A percentile compares a stretch with the other conserved stretches of the same genome.
phyloP scores from a whole-genome alignment of 805 yeast genomes.

The Tetrapisispora phaffii region DNA sequence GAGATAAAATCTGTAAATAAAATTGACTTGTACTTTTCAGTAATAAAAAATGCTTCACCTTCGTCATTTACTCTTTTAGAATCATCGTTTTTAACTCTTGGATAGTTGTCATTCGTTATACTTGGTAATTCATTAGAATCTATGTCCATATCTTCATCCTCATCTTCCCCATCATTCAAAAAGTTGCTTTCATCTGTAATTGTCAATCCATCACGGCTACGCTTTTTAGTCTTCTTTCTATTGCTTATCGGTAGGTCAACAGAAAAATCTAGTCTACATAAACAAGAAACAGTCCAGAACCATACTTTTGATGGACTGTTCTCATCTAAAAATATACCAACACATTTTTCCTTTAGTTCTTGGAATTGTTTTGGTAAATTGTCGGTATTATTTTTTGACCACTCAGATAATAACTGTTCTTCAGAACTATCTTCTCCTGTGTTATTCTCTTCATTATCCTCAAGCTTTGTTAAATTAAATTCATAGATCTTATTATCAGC shows the following conservation, averaged over 20 bases:
- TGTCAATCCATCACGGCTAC: slow-evolving; percentile 36
- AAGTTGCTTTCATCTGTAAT: slow-evolving; percentile 33
- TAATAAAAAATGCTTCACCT: slow-evolving; percentile 55
- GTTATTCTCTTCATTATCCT: slow-evolving; percentile 4
- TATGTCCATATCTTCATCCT: slow-evolving; percentile 24
- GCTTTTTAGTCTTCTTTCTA: slow-evolving; percentile 29
- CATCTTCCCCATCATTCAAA: slow-evolving; percentile 28
- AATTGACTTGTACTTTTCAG: slow-evolving; percentile 66
- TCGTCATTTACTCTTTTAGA: slow-evolving; percentile 21
- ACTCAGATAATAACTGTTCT: slow-evolving; percentile 39
- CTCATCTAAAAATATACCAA: slow-evolving; percentile 53
- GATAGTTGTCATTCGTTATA: slow-evolving; percentile 4
- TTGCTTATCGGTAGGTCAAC: slow-evolving; percentile 42
- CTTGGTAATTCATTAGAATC: slow-evolving; percentile 12
- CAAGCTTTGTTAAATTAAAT: slow-evolving; percentile 32
- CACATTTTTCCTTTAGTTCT: slow-evolving; percentile 52
- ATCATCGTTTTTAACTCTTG: slow-evolving; percentile 13
- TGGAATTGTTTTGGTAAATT: slow-evolving; percentile 58
- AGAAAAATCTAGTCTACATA: slow-evolving; percentile 60
- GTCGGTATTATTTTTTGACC: slow-evolving; percentile 76
- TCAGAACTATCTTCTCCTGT: slow-evolving; percentile 4
- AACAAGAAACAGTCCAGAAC: slow-evolving; percentile 85
- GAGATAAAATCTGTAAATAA: slow-evolving; percentile 50
- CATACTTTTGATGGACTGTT: slow-evolving; percentile 43
- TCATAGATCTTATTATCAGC: slow-evolving; percentile 70